Evolutionary conservation across 2,329 filamentous ascomycete genomes (phyloP), one percentile per base, ranked within the genome.

Genomic region (Graphiopsis chlorocephala): DNA sequence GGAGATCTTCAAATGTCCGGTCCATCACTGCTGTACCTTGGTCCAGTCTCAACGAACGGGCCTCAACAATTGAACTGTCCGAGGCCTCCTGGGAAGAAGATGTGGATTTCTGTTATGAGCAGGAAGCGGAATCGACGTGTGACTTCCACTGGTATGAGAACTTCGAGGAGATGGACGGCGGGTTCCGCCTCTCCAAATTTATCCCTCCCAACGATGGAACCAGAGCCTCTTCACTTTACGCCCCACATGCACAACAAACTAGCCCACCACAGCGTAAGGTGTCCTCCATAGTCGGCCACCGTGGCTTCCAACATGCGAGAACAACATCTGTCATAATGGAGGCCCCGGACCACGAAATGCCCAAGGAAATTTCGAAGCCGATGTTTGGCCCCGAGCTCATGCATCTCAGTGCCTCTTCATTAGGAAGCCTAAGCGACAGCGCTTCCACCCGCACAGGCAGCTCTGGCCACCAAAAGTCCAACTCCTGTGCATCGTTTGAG

Each of bases 61-160:
- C 11, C 5, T 64, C 61, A 14, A 48, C n/a, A 8, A 48, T 31
- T n/a, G 61, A 47, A 8, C 14, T 35, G 11, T 31, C 31, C 26
- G 31, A 52, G 68, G 33, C 63, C 67, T 38, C 73, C 69, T 88
- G 86, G 86, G 85, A 88, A 69, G 85, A 86, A 45, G 85, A 86
- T 66, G 84, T 88, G 64, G 85, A 88, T 68, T 87, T 84, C 70
- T 86, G 84, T 70, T 88, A 88, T 68, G 83, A 87, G 66, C 82
- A 86, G 71, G 84, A 83, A 28, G 82, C 85, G 6, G 86, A 88
- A 73, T 85, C 85, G 1, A 83, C 84, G 61, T 87, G 83, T 68
- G 80, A 88, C 67, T 86, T 86, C 64, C 84, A 87, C 65, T 88
- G 85, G 85, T 78, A 82, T 64, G 66, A 63, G 38, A 8, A n/a